Base-by-base conservation (phyloP, 306 rosid genomes). In the Sindora glabra region DNA sequence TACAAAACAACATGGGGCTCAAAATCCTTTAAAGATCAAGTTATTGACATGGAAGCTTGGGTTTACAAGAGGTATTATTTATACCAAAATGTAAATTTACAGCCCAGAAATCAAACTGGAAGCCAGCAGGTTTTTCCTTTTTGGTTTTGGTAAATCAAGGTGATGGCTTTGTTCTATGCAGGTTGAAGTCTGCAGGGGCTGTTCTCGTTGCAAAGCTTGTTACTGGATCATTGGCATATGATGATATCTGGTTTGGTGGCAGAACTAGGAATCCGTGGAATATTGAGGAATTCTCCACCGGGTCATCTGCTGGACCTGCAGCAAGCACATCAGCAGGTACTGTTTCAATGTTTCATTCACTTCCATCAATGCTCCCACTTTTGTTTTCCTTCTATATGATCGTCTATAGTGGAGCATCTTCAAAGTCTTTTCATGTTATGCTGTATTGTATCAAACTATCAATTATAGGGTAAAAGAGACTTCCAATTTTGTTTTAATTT, bases 181-280 rank as follows among this genome's bases (percentile, higher is more conserved):
- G 94, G 69, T 70, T 84, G 72, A 82, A 77, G 62, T 79, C 80
- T 42, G 80, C 83, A 0, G 90, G 85, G 50, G 85, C 85, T 1
- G 83, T 90, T 80, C 95, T 90, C 14, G 83, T 84, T 67, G 88
- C 95, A 39, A 90, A 84, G 75, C 94, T 86, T 72, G 97, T 79
- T 67, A 15, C 90, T 41, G 90, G 94, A 62, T 78, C 85, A 9
- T 74, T 90, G 71, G 95, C 95, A 42, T 90, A 84, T 65, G 88
- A 90, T 70, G 95, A 86, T 68, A 77, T 90, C 51, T 84, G 90
- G 97, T 90, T 84, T 50, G 94, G 94, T 8, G 90, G 95, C 10
- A 72, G 94, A 75, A 84, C 95, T 3, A 86, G 90, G 68, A 86
- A 84, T 41, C 86, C 85, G 8, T 84, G 95, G 97, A 90, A 84